phyloP scores from a whole-genome alignment of 805 yeast species.

The Hanseniaspora clermontiae region DNA sequence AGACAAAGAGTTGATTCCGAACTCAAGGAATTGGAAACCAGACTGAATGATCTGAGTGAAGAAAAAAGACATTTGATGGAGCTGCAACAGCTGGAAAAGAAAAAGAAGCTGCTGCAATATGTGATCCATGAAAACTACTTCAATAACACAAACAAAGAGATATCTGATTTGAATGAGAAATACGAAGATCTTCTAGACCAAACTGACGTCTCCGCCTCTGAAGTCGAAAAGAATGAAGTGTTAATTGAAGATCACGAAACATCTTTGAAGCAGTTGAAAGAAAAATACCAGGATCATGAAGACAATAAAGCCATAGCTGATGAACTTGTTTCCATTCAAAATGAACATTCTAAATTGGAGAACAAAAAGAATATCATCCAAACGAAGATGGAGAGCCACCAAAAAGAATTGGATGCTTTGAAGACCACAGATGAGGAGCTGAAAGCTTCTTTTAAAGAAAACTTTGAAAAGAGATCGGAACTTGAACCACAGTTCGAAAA shows the following conservation, averaged over 20 bases:
- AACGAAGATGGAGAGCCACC: slow-evolving; percentile 34
- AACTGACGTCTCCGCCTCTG: not conserved
- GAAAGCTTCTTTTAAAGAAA: slow-evolving; percentile 24
- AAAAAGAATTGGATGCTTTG: not conserved
- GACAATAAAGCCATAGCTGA: slow-evolving; percentile 40
- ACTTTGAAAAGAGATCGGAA: slow-evolving; percentile 29
- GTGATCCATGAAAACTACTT: slow-evolving; percentile 64
- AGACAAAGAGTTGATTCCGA: slow-evolving; percentile 63
- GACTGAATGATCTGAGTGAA: slow-evolving; percentile 64
- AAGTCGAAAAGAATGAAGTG: slow-evolving; percentile 40
- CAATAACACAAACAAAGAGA: not conserved
- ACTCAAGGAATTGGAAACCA: slow-evolving; percentile 51
- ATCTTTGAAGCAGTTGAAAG: slow-evolving; percentile 35
- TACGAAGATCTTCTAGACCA: not conserved
- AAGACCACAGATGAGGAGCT: not conserved
- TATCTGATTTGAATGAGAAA: not conserved
- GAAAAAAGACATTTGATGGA: slow-evolving; percentile 66
- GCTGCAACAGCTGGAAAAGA: slow-evolving; percentile 54
- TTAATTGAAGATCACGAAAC: slow-evolving; percentile 35
- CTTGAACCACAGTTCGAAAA: slow-evolving; percentile 33
- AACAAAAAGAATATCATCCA: slow-evolving; percentile 25
- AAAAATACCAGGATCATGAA: slow-evolving; percentile 36
- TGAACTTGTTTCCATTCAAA: slow-evolving; percentile 38
- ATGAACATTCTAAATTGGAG: slow-evolving; percentile 35
- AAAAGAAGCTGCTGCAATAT: slow-evolving; percentile 60